A percentile compares a stretch with the other conserved stretches of the same genome.
phyloP scores from a whole-genome alignment of 768 basidiomycete genomes.

The Clitopilus passeckerianus region DNA sequence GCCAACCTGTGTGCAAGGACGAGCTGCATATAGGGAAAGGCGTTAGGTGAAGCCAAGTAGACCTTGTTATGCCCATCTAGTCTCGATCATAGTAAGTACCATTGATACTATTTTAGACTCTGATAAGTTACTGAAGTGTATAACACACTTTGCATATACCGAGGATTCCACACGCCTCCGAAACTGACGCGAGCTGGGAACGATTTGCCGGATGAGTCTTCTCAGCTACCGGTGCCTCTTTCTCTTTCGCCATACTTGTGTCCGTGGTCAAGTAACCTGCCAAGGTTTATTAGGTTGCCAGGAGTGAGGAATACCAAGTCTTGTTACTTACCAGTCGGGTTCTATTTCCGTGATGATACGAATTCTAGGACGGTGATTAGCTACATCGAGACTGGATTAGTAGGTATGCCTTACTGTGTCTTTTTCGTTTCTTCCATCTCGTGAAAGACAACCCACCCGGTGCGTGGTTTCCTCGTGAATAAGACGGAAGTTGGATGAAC shows the following conservation, averaged over 20 bases:
- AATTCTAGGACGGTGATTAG: conserved; percentile 52
- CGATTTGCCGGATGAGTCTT: not conserved
- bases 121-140: too few species aligned
- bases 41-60: too few species aligned
- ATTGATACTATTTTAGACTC: too few species aligned
- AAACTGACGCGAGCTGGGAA: too few species aligned
- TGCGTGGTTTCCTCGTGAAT: conserved; percentile 87
- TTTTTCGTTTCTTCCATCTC: conserved; percentile 97
- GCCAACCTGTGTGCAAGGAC: too few species aligned
- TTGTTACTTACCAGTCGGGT: conserved; percentile 72
- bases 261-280: conserved; percentile 31
- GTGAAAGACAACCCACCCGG: conserved; percentile 93
- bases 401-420: conserved; percentile 56
- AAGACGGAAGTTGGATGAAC: conserved; percentile 93
- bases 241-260: conserved; percentile 18
- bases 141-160: too few species aligned
- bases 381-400: not conserved
- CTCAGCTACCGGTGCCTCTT: not conserved
- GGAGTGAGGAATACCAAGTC: not conserved
- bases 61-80: too few species aligned
- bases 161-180: too few species aligned
- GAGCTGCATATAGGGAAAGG: too few species aligned
- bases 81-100: too few species aligned
- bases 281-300: not conserved
- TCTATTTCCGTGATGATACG: conserved; percentile 92